phyloP scores from a whole-genome alignment of 345 rosid genomes.

The Cochlearia excelsa region DNA sequence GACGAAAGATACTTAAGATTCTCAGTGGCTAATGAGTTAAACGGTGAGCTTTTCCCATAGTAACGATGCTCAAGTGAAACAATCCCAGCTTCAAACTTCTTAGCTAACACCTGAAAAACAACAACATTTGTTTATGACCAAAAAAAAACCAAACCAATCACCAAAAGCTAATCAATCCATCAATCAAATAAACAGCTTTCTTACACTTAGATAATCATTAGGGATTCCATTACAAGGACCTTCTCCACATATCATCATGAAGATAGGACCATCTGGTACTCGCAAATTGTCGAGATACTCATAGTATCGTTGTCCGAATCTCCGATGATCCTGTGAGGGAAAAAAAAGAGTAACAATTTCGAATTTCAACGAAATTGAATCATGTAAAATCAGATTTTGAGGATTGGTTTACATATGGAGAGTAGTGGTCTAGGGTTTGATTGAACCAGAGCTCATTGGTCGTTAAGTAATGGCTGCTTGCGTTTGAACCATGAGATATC shows the following conservation, averaged over 20 bases:
- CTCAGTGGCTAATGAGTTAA: conserved; percentile 55
- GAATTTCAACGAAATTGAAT: not conserved
- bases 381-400: not conserved
- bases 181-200: not conserved
- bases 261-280: conserved; percentile 73
- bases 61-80: conserved; percentile 97
- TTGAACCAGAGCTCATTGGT: conserved; percentile 67
- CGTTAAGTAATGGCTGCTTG: conserved; percentile 51
- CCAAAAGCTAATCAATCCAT: too few relatives aligned
- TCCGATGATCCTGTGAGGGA: conserved; percentile 60
- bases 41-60: conserved; percentile 88
- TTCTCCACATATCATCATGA: conserved; percentile 81
- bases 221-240: conserved; percentile 66
- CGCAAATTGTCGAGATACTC: conserved; percentile 71
- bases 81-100: conserved; percentile 95
- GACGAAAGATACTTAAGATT: conserved; percentile 90
- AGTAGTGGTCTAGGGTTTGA: conserved; percentile 87
- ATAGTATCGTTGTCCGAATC: conserved; percentile 73
- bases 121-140: not conserved
- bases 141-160: too few relatives aligned
- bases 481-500: conserved; percentile 39
- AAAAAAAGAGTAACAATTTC: not conserved
- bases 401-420: conserved; percentile 54
- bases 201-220: conserved; percentile 71
- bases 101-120: conserved; percentile 67